Evolutionary conservation across 2,329 filamentous ascomycete species (phyloP).

Genomic region (Scorias spongiosa): DNA sequence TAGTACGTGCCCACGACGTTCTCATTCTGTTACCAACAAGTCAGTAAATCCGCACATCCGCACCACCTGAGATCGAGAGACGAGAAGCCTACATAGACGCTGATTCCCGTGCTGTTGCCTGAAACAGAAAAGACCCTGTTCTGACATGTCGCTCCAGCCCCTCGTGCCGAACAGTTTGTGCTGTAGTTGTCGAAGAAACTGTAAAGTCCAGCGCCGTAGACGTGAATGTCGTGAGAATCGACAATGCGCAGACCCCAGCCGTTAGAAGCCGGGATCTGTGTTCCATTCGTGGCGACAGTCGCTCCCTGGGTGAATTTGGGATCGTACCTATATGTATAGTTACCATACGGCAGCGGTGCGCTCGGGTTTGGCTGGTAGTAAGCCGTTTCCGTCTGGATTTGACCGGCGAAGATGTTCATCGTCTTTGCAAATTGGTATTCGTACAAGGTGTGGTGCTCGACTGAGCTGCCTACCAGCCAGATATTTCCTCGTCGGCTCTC

Average conservation of each 20-base stretch:
- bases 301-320: constrained; percentile 50
- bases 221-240: constrained; percentile 37
- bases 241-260: constrained; percentile 53
- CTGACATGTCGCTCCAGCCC: constrained; percentile 30
- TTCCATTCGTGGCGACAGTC: constrained; percentile 6
- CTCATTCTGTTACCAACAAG: constrained; percentile 16
- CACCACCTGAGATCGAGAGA: too few species aligned
- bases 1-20: constrained; percentile 31
- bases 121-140: constrained; percentile 34
- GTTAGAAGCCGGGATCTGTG: constrained; percentile 28
- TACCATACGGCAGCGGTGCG: constrained; percentile 49
- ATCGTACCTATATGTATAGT: constrained; percentile 44
- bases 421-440: constrained; percentile 77
- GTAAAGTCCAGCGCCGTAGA: constrained; percentile 53
- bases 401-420: constrained; percentile 62
- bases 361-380: constrained; percentile 73
- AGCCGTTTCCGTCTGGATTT: constrained; percentile 82
- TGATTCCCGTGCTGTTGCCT: constrained; percentile 21
- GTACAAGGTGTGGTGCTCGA: constrained; percentile 44
- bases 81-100: constrained; percentile 21
- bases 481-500: constrained; percentile 50
- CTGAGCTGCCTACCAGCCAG: constrained; percentile 50
- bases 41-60: too few species aligned
- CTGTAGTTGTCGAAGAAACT: constrained; percentile 53
- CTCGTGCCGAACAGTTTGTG: constrained; percentile 24